Percentiles rank a stretch among this genome's conserved stretches.
Conservation (phyloP, 176 grass and related monocot genomes). For the Oryza brachyantha region DNA sequence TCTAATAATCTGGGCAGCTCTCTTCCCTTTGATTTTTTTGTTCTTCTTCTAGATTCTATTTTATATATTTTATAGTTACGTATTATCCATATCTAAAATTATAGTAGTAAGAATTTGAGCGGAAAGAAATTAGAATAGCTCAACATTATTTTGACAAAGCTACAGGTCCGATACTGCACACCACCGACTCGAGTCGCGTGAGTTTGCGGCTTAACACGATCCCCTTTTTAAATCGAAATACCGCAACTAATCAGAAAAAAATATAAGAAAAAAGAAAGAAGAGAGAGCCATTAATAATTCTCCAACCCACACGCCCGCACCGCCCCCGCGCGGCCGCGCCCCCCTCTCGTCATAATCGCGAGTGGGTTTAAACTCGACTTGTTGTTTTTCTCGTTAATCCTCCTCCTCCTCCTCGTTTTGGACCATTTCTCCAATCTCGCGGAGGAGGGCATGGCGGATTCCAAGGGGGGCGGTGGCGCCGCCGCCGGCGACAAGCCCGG, state of each 20-base stretch:
- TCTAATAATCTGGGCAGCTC: no score
- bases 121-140: no score
- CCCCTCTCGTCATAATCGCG: neutral
- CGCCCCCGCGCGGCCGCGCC: no score
- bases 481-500: conserved; percentile 50
- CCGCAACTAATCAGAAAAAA: neutral
- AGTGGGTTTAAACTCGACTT: conserved; percentile 27
- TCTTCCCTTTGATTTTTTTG: no score
- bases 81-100: no score
- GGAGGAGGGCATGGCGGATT: conserved; percentile 59
- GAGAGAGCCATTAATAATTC: neutral
- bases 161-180: no score
- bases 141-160: no score
- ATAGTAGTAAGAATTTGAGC: no score
- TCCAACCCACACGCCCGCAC: neutral
- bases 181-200: no score
- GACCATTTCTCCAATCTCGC: conserved; percentile 13
- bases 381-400: neutral
- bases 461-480: conserved; percentile 55
- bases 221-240: conserved; percentile 18
- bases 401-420: conserved; percentile 9
- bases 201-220: neutral
- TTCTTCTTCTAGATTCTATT: no score
- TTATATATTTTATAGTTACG: no score
- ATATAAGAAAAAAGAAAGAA: neutral